Evolutionary conservation across 176 grass and related monocot species (phyloP).

Genomic region (Olyra latifolia): DNA sequence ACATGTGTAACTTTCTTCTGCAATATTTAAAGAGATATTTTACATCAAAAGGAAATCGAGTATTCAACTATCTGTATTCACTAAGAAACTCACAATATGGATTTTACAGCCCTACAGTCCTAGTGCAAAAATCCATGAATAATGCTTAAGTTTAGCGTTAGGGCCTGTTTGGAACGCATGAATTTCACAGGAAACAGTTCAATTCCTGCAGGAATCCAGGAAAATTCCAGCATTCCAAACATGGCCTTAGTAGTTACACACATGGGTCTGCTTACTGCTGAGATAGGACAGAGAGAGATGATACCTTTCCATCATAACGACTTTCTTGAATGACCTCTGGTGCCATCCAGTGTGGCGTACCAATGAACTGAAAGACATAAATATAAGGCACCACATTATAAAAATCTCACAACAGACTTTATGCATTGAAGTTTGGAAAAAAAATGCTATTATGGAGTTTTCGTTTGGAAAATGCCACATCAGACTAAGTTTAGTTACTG

Average conservation of each 20-base stretch:
- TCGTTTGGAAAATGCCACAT: background rate
- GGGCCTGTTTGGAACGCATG: too few species aligned
- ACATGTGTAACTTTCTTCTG: slow-evolving; percentile 8
- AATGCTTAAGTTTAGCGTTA: slow-evolving; percentile 16
- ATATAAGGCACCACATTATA: slow-evolving; percentile 26
- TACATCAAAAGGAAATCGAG: slow-evolving; percentile 10
- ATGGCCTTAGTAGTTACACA: slow-evolving; percentile 7
- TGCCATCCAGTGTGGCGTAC: slow-evolving; percentile 99
- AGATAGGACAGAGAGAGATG: background rate
- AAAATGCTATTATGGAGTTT: background rate
- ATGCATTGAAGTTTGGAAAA: background rate
- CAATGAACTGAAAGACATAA: slow-evolving; percentile 85
- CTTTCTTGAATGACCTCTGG: slow-evolving; percentile 99
- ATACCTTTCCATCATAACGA: slow-evolving; percentile 99
- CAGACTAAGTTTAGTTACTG: background rate
- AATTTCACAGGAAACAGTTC: too few species aligned
- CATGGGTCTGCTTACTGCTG: background rate
- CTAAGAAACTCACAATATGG: background rate
- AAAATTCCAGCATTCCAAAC: too few species aligned
- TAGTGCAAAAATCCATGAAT: slow-evolving; percentile 11
- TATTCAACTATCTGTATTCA: background rate
- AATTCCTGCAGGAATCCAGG: too few species aligned
- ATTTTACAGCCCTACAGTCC: background rate
- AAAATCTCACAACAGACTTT: slow-evolving; percentile 26
- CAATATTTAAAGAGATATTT: background rate